Evolutionary conservation across 2,329 filamentous ascomycete genomes (phyloP).

Genomic region (Fusarium buharicum): DNA sequence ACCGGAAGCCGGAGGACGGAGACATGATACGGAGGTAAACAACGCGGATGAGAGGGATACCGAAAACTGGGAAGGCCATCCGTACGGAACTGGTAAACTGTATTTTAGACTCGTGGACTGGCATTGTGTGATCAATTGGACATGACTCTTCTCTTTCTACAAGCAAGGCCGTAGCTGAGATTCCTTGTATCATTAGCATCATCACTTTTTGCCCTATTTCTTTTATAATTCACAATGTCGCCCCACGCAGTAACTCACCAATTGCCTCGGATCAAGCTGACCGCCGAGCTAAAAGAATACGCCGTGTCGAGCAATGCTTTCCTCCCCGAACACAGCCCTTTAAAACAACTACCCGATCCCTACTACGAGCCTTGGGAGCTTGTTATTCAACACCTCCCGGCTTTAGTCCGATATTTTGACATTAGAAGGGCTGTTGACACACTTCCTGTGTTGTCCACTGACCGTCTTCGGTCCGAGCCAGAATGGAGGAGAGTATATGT

Average conservation of each 20-base stretch:
- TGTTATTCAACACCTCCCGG: constrained; percentile 73
- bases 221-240: constrained; percentile 50
- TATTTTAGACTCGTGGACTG: constrained; percentile 22
- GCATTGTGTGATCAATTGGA: background rate
- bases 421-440: constrained; percentile 71
- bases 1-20: constrained; percentile 6
- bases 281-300: constrained; percentile 50
- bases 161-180: background rate
- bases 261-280: constrained; percentile 27
- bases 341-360: constrained; percentile 70
- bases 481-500: constrained; percentile 88
- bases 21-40: constrained; percentile 2
- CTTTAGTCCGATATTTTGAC: constrained; percentile 67
- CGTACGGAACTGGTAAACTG: constrained; percentile 4
- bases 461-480: constrained; percentile 68
- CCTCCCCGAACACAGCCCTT: constrained; percentile 75
- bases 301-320: constrained; percentile 73
- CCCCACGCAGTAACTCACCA: constrained; percentile 53
- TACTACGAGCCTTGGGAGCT: constrained; percentile 87
- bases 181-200: background rate
- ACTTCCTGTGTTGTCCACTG: constrained; percentile 76
- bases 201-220: background rate
- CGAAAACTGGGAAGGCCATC: constrained; percentile 4
- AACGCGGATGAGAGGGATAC: constrained; percentile 19
- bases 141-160: constrained; percentile 1